These are phyloP conservation scores for Comarum palustre DNA, from an alignment of 306 rosid species.

Conservation along the genomic window DNA sequence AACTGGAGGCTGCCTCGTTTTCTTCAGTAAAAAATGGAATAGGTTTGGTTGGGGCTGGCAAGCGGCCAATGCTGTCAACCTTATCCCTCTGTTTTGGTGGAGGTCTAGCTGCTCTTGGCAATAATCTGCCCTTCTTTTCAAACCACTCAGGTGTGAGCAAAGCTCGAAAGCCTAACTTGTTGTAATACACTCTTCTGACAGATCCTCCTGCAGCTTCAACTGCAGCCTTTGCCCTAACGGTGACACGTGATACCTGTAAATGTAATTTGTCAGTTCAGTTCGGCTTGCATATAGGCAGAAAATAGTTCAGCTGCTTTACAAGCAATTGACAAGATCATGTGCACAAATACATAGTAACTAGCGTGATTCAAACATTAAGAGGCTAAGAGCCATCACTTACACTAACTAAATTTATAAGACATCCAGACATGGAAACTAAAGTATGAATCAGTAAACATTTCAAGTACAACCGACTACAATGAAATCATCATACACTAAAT, in stretches of 20 bases:
- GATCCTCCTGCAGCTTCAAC: slow-evolving; percentile 94
- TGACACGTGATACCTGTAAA: slow-evolving; percentile 83
- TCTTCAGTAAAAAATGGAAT: slow-evolving; percentile 65
- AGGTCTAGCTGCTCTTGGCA: slow-evolving; percentile 94
- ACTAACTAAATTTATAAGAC: not conserved
- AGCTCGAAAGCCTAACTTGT: slow-evolving; percentile 77
- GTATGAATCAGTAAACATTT: not conserved
- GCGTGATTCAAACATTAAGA: not conserved
- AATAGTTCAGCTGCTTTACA: not conserved
- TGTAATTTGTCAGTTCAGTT: slow-evolving; percentile 15
- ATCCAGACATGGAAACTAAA: not conserved
- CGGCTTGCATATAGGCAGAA: not conserved
- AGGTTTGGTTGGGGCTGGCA: slow-evolving; percentile 89
- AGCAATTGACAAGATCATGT: not conserved
- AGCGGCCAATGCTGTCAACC: slow-evolving; percentile 86
- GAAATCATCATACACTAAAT: not conserved
- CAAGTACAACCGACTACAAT: not conserved
- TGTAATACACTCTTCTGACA: slow-evolving; percentile 83
- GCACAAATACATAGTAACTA: not conserved
- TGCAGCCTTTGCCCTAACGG: slow-evolving; percentile 83
- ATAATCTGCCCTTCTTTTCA: slow-evolving; percentile 86
- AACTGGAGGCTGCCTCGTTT: slow-evolving; percentile 27
- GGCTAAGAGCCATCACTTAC: not conserved
- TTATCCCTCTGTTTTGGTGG: slow-evolving; percentile 83
- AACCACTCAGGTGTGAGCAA: slow-evolving; percentile 88